Conservation (phyloP, 345 rosid genomes). For the Raphanus sativus region DNA sequence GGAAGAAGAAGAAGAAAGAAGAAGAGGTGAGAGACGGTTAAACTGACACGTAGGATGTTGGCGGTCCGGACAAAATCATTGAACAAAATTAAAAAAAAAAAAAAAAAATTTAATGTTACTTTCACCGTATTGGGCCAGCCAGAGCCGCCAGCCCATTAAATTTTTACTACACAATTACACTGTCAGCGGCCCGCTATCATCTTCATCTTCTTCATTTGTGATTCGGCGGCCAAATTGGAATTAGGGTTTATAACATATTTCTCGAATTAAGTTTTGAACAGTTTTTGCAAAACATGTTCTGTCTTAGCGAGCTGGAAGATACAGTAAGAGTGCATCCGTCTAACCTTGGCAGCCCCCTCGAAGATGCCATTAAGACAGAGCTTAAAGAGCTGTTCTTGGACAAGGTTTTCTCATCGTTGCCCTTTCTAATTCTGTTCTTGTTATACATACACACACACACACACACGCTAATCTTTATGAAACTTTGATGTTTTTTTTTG, state of each 20-base stretch:
- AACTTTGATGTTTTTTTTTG: neutral
- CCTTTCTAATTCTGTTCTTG: neutral
- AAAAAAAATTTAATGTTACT: neutral
- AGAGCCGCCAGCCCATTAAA: neutral
- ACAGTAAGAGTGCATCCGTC: conserved; percentile 74
- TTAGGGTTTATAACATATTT: neutral
- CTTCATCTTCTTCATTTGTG: neutral
- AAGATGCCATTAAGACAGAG: conserved; percentile 62
- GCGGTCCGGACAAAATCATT: neutral
- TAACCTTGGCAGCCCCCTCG: conserved; percentile 62
- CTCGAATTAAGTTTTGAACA: neutral
- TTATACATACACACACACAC: neutral
- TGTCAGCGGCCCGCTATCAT: neutral
- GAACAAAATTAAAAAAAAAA: neutral
- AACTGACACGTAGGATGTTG: conserved; percentile 28
- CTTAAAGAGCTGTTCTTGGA: conserved; percentile 70
- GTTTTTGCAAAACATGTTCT: conserved; percentile 52
- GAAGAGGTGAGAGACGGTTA: conserved; percentile 29
- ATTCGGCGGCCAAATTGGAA: neutral
- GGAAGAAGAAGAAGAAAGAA: neutral
- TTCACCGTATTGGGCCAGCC: neutral
- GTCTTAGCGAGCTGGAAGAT: conserved; percentile 75
- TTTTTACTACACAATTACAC: neutral
- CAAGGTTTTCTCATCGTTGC: conserved; percentile 47
- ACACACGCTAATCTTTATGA: neutral